Conservation (phyloP, 345 rosid species). For the Euphorbia lathyris region DNA sequence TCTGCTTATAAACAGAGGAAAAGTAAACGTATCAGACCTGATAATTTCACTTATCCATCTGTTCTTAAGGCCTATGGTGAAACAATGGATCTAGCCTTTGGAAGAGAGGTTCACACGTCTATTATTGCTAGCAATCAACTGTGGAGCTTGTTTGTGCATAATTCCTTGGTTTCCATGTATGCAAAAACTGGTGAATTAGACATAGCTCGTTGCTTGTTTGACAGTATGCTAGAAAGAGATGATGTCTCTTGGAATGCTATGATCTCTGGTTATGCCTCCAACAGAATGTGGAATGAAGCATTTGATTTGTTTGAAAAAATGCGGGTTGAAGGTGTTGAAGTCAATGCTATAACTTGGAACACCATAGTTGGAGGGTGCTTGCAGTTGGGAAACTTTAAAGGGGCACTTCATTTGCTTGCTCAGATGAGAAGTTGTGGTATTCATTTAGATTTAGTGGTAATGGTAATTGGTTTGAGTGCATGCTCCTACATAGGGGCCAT, state of each 20-base stretch:
- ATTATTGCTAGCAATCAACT: slow-evolving; percentile 37
- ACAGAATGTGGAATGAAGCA: slow-evolving; percentile 67
- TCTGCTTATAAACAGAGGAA: too few species aligned
- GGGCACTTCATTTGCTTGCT: slow-evolving; percentile 51
- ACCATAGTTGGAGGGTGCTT: slow-evolving; percentile 59
- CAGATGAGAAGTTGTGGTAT: slow-evolving; percentile 39
- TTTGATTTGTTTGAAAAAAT: slow-evolving; percentile 53
- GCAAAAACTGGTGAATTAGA: slow-evolving; percentile 50
- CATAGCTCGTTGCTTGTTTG: slow-evolving; percentile 47
- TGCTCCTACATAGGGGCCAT: slow-evolving; percentile 56
- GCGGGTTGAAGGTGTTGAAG: slow-evolving; percentile 38
- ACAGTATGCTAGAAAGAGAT: slow-evolving; percentile 61
- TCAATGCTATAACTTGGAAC: slow-evolving; percentile 62
- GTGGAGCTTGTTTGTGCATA: slow-evolving; percentile 59
- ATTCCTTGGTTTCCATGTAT: slow-evolving; percentile 77
- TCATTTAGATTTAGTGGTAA: slow-evolving; percentile 51
- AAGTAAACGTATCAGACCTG: too few species aligned
- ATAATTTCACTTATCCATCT: too few species aligned
- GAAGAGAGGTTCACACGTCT: slow-evolving; percentile 52
- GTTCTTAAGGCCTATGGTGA: slow-evolving; percentile 78
- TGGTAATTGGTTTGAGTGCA: slow-evolving; percentile 59
- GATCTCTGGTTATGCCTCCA: slow-evolving; percentile 56
- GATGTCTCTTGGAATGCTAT: slow-evolving; percentile 74
- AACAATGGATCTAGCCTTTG: slow-evolving; percentile 44
- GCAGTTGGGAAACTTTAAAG: slow-evolving; percentile 43